Conservation (phyloP, 2,329 filamentous ascomycete genomes). For the Scopulariopsis brevicaulis region DNA sequence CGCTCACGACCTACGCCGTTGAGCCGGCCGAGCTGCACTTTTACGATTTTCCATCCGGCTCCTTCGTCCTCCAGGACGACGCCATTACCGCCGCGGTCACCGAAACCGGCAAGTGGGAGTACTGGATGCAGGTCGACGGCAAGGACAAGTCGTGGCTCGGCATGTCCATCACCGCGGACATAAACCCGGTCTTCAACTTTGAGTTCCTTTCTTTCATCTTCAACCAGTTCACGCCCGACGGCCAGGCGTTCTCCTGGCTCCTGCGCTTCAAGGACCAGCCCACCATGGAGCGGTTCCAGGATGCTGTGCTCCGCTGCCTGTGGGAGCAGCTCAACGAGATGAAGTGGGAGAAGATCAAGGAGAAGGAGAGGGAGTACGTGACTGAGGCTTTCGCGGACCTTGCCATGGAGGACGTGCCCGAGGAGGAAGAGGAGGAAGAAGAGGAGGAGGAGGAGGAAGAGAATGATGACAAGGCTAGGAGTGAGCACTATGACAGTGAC, state of each 20-base stretch:
- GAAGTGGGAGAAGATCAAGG: conserved; percentile 90
- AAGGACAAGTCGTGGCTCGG: conserved; percentile 75
- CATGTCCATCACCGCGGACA: conserved; percentile 74
- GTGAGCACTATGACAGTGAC: conserved; percentile 56
- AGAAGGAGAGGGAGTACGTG: conserved; percentile 87
- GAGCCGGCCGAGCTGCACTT: conserved; percentile 81
- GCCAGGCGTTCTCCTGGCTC: conserved; percentile 90
- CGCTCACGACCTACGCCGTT: conserved; percentile 60
- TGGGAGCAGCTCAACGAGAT: conserved; percentile 94
- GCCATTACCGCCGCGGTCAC: conserved; percentile 69
- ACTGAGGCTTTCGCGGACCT: conserved; percentile 92
- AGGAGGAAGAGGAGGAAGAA: conserved; percentile 34
- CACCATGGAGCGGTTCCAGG: conserved; percentile 76
- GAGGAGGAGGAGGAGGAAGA: conserved; percentile 32
- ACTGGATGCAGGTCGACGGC: conserved; percentile 82
- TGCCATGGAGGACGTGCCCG: conserved; percentile 67
- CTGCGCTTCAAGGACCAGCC: conserved; percentile 79
- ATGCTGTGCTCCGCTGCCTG: conserved; percentile 86
- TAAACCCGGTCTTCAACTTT: conserved; percentile 98
- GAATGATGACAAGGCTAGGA: conserved; percentile 52
- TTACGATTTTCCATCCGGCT: conserved; percentile 79
- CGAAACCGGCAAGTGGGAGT: conserved; percentile 84
- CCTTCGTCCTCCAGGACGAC: conserved; percentile 71
- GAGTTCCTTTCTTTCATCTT: conserved; percentile 99
- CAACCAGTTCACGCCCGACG: conserved; percentile 86